Conservation (phyloP, 108 stramenopile genomes). For the Parmales sp. region DNA sequence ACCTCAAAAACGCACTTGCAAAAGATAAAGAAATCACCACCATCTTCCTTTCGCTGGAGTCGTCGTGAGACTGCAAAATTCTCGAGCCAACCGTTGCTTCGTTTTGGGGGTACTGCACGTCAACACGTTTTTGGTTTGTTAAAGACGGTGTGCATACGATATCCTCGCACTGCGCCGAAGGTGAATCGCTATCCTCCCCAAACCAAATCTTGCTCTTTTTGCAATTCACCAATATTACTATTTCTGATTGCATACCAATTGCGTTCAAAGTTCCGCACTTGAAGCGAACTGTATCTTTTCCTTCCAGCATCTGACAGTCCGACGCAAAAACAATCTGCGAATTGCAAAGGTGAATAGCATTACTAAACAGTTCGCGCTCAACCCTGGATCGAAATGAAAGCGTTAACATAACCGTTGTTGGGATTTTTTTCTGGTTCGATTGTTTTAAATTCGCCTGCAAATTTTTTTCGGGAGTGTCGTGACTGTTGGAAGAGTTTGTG, state of each 20-base stretch:
- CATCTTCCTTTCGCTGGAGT: background rate
- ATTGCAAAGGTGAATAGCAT: background rate
- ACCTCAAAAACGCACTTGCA: background rate
- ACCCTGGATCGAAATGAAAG: background rate
- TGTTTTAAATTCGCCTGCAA: background rate
- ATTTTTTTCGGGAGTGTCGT: background rate
- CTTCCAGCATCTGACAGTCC: background rate
- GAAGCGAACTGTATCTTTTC: background rate
- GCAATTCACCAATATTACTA: background rate
- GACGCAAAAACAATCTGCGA: background rate
- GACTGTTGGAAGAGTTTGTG: background rate
- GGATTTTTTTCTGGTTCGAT: no score
- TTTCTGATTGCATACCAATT: background rate
- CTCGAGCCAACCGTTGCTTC: background rate
- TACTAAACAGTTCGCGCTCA: background rate
- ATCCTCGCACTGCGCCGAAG: background rate
- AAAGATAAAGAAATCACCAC: background rate
- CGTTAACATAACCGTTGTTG: background rate
- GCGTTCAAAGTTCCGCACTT: slow-evolving; percentile 1
- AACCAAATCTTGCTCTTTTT: background rate
- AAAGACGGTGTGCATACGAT: background rate
- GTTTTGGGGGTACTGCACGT: background rate
- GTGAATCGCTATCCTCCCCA: background rate
- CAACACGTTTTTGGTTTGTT: background rate
- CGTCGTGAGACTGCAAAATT: background rate